These are phyloP conservation scores for Fusarium agapanthi DNA, from an alignment of 2,329 filamentous ascomycete genomes.

Conservation along the genomic window DNA sequence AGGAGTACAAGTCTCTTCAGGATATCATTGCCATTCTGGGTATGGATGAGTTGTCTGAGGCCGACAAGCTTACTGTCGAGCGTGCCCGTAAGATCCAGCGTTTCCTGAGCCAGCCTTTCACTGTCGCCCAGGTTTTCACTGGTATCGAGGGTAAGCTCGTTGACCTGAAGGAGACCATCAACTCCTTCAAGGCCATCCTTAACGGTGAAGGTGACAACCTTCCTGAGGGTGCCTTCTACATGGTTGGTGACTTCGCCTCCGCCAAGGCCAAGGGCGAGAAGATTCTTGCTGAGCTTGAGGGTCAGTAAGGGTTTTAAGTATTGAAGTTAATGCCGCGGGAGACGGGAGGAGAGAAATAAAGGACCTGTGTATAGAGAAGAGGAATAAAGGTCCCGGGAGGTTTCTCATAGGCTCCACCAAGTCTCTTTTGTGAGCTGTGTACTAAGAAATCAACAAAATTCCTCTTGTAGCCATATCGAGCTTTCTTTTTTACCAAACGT, in stretches of 20 bases:
- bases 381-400: conserved; percentile 59
- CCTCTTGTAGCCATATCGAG: conserved; percentile 52
- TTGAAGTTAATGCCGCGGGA: conserved; percentile 48
- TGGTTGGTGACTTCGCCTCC: conserved; percentile 95
- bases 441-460: conserved; percentile 64
- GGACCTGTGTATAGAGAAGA: conserved; percentile 67
- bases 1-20: conserved; percentile 99
- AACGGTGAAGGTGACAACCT: conserved; percentile 94
- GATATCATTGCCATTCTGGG: conserved; percentile 99
- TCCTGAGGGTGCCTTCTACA: conserved; percentile 95
- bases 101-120: conserved; percentile 99
- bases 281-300: conserved; percentile 95
- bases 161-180: conserved; percentile 98
- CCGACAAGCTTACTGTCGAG: conserved; percentile 99
- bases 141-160: conserved; percentile 96
- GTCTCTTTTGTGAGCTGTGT: conserved; percentile 70
- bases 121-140: conserved; percentile 84
- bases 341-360: conserved; percentile 43
- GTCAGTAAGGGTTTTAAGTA: conserved; percentile 56
- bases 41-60: conserved; percentile 99
- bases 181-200: conserved; percentile 97
- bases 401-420: conserved; percentile 64
- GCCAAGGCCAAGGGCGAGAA: conserved; percentile 98
- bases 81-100: conserved; percentile 99
- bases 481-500: conserved; percentile 36